Conservation (phyloP, 345 rosid genomes). For the Limnanthes douglasii region DNA sequence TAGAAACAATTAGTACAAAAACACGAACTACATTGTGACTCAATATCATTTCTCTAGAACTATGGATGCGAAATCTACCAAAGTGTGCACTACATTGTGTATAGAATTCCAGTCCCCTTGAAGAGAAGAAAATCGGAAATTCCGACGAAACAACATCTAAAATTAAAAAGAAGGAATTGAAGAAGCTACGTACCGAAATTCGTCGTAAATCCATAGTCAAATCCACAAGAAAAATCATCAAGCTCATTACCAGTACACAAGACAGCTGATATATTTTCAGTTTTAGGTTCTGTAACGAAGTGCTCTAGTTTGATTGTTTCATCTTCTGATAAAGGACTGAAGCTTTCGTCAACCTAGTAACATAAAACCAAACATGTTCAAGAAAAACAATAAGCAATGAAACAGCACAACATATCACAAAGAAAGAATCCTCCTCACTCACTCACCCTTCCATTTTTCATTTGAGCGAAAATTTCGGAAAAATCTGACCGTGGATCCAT, state of each 20-base stretch:
- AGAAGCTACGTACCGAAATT: slow-evolving; percentile 22
- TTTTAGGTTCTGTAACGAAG: slow-evolving; percentile 30
- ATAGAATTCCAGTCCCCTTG: too few relatives aligned
- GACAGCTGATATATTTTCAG: slow-evolving; percentile 27
- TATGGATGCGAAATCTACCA: too few relatives aligned
- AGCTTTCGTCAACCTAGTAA: slow-evolving; percentile 28
- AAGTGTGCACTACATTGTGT: too few relatives aligned
- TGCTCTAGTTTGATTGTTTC: slow-evolving; percentile 28
- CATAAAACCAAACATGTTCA: background rate
- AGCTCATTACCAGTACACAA: slow-evolving; percentile 33
- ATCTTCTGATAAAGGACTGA: slow-evolving; percentile 22
- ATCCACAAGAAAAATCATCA: slow-evolving; percentile 31
- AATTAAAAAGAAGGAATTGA: background rate
- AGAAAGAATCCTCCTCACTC: background rate
- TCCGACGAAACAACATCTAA: background rate
- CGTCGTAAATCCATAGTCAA: slow-evolving; percentile 25
- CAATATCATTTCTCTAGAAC: too few relatives aligned
- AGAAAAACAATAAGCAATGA: background rate
- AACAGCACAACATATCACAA: slow-evolving; percentile 2
- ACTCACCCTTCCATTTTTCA: slow-evolving; percentile 27
- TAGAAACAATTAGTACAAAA: too few relatives aligned
- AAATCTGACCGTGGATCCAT: slow-evolving; percentile 15
- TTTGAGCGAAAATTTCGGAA: slow-evolving; percentile 14
- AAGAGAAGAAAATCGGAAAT: background rate
- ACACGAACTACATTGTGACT: too few relatives aligned